Evolutionary conservation across 192 early-diverging fungal genomes (phyloP).

Genomic region (Umbelopsis sp.): DNA sequence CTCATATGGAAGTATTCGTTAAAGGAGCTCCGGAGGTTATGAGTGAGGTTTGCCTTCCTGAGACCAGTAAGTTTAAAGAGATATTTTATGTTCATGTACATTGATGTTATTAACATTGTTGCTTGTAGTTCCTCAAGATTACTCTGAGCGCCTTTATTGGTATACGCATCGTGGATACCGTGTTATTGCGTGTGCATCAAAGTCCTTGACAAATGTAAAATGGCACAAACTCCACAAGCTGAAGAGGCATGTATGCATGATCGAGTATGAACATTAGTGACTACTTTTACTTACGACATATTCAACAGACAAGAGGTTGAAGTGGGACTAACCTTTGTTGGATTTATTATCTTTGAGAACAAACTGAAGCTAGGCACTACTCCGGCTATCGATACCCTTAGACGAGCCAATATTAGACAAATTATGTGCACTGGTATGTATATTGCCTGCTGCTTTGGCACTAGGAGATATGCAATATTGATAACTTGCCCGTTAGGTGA

Average conservation of each 20-base stretch:
- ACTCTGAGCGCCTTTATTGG: slow-evolving; percentile 72
- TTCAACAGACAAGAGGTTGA: slow-evolving; percentile 82
- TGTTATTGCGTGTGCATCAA: slow-evolving; percentile 91
- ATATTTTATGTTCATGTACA: neutral
- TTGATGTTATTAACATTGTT: neutral
- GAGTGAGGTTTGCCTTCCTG: slow-evolving; percentile 81
- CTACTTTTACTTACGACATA: neutral
- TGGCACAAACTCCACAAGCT: slow-evolving; percentile 79
- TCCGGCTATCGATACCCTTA: slow-evolving; percentile 74
- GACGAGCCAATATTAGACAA: slow-evolving; percentile 84
- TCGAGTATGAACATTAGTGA: neutral
- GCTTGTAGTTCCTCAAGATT: slow-evolving; percentile 81
- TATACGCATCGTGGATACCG: slow-evolving; percentile 97
- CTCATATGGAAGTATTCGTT: slow-evolving; percentile 81
- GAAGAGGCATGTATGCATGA: slow-evolving; percentile 42
- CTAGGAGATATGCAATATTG: neutral
- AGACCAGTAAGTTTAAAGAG: slow-evolving; percentile 55
- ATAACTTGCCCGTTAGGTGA: slow-evolving; percentile 58
- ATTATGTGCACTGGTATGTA: slow-evolving; percentile 93
- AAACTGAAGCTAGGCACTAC: slow-evolving; percentile 90
- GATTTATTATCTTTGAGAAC: slow-evolving; percentile 99
- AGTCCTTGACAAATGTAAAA: slow-evolving; percentile 64
- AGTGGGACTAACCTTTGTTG: slow-evolving; percentile 82
- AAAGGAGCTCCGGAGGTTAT: slow-evolving; percentile 99
- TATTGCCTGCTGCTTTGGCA: neutral